These are phyloP conservation scores for Mucor saturninus DNA, from an alignment of 371 early-diverging fungal genomes.

Conservation along the genomic window DNA sequence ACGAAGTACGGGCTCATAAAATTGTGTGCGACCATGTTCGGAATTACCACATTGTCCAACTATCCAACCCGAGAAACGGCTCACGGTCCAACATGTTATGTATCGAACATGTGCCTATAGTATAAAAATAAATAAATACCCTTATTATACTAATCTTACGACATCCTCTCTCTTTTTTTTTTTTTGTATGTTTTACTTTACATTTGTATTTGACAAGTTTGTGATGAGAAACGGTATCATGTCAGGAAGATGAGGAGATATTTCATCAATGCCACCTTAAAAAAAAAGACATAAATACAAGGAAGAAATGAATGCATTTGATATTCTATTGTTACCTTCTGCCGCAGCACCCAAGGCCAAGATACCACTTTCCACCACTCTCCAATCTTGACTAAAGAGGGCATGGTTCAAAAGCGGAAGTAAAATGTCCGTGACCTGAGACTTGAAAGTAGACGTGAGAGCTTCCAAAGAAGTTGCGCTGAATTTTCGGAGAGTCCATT, in stretches of 20 bases:
- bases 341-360: slow-evolving; percentile 95
- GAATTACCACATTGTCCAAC: slow-evolving; percentile 56
- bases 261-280: slow-evolving; percentile 72
- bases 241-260: slow-evolving; percentile 85
- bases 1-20: slow-evolving; percentile 84
- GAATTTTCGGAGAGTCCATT: slow-evolving; percentile 97
- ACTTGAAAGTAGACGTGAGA: slow-evolving; percentile 78
- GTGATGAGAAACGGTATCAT: slow-evolving; percentile 82
- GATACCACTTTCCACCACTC: slow-evolving; percentile 88
- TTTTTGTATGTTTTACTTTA: slow-evolving; percentile 23
- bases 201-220: slow-evolving; percentile 78
- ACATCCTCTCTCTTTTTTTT: slow-evolving; percentile 1
- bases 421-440: slow-evolving; percentile 73
- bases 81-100: slow-evolving; percentile 96
- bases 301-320: background rate
- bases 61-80: slow-evolving; percentile 90
- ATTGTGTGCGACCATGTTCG: slow-evolving; percentile 66
- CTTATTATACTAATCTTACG: background rate
- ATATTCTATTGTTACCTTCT: slow-evolving; percentile 63
- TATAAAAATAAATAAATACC: background rate
- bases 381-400: slow-evolving; percentile 85
- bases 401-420: slow-evolving; percentile 82
- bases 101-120: slow-evolving; percentile 84
- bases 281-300: background rate
- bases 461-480: slow-evolving; percentile 94